Base-by-base conservation (phyloP, 1,284 basidiomycete genomes). In the Fomitopsis palustris region DNA sequence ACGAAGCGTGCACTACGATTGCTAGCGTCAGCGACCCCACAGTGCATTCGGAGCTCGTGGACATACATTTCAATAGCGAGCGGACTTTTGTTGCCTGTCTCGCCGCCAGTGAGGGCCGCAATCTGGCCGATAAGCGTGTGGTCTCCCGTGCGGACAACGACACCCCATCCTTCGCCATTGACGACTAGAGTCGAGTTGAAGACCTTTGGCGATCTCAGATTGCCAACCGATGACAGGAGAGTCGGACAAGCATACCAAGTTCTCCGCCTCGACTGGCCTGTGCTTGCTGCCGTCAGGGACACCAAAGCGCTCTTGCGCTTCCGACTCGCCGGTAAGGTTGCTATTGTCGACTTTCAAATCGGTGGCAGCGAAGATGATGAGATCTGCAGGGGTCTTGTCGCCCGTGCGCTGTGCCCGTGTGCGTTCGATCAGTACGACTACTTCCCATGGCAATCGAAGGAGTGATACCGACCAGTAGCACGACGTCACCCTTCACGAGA, bases 261-360 rank as follows among this genome's bases (percentile, higher is more conserved):
- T 88, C 63, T 86, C 82, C 1, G 86, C 86, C 65, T 88, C 85
- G 4, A 85, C 83, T 1, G 83, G 78, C 21, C 84, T 77, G 9
- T 67, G 65, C 12, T 70, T 61, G 4, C 78, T 78, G 9, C 86
- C 86, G 47, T 80, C 71, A 3, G 77, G 74, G 17, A 79, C 62
- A 7, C 82, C 71, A 37, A 70, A 67, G 3, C 86, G 79, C 65
- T 87, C 85, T 67, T 87, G 85, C 1, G 86, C 84, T 67, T 88
- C 86, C 0, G 85, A 86, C 69, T 88, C 86, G 58, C 86, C 86
- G 0, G 86, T 88, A 38, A 88, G 74, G 70, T 82, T 87, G 60
- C 84, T 86, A 65, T 88, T 88, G 70, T 88, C 86, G 38, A 88
- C 81, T 67, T 87, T 88, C 53, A 88, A 72, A 63, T 87, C 86